A percentile compares a stretch with the other conserved stretches of the same genome.
Conservation (phyloP, 83 land plant species). For the Larix sibirica region DNA sequence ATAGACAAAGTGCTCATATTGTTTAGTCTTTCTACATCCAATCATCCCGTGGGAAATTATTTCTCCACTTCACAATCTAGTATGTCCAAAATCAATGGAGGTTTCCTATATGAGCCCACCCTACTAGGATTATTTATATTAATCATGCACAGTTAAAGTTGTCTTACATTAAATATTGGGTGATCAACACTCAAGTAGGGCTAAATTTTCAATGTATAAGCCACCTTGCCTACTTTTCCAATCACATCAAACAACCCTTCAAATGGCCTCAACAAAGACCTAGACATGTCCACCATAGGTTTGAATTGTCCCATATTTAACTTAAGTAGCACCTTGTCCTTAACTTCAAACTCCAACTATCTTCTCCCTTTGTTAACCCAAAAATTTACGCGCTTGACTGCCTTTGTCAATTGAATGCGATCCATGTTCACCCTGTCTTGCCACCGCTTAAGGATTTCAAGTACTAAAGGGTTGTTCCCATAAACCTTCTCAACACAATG, state of each 20-base stretch:
- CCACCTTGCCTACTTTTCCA: neutral
- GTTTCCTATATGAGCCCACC: neutral
- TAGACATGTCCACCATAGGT: too few relatives aligned
- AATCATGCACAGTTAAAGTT: neutral
- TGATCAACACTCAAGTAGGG: neutral
- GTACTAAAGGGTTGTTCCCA: neutral
- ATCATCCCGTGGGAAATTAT: neutral
- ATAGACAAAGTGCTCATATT: too few relatives aligned
- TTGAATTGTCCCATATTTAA: neutral
- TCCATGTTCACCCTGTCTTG: neutral
- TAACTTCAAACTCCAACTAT: neutral
- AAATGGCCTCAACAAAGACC: neutral
- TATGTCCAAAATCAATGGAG: neutral
- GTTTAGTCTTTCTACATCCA: too few relatives aligned
- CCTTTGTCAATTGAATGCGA: neutral
- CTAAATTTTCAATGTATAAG: neutral
- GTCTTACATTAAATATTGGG: neutral
- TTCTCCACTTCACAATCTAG: neutral
- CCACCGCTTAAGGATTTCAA: neutral
- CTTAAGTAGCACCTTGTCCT: neutral
- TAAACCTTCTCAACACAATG: neutral
- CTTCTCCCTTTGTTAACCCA: neutral
- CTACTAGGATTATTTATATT: neutral
- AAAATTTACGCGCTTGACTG: neutral
- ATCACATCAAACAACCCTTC: neutral